Evolutionary conservation across 2,329 filamentous ascomycete genomes (phyloP).

Genomic region (Cladophialophora psammophila): DNA sequence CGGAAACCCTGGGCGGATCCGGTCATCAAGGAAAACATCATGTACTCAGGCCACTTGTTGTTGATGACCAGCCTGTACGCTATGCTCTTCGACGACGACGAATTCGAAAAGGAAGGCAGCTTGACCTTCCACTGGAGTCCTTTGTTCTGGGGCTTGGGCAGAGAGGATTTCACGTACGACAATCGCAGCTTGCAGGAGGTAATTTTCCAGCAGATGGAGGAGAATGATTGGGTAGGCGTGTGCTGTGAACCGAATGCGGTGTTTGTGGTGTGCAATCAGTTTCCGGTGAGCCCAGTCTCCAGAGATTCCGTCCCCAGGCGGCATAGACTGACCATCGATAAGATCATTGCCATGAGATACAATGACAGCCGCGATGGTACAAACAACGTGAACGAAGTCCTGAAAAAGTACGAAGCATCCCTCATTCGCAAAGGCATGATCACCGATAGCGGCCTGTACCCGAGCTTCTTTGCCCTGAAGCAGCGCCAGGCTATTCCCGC

Average conservation of each 20-base stretch:
- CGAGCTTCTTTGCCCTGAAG: conserved; percentile 40
- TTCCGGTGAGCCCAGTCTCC: conserved; percentile 45
- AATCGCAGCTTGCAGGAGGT: conserved; percentile 46
- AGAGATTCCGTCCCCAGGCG: no score
- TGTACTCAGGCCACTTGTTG: conserved; percentile 53
- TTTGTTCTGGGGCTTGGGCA: conserved; percentile 48
- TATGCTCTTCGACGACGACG: conserved; percentile 47
- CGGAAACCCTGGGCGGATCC: conserved; percentile 54
- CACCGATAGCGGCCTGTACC: conserved; percentile 41
- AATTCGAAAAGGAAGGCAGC: conserved; percentile 46
- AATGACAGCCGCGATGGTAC: conserved; percentile 49
- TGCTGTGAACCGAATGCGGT: conserved; percentile 53
- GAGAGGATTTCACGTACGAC: conserved; percentile 46
- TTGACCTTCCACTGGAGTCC: conserved; percentile 51
- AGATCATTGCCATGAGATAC: conserved; percentile 46
- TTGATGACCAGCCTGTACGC: conserved; percentile 39
- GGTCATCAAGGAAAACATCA: conserved; percentile 51
- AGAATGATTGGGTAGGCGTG: conserved; percentile 50
- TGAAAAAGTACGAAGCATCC: conserved; percentile 10
- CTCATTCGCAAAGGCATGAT: conserved; percentile 26
- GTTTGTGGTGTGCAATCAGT: conserved; percentile 52
- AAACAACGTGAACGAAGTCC: conserved; percentile 42
- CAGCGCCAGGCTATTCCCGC: conserved; percentile 40
- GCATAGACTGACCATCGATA: not conserved
- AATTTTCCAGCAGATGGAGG: conserved; percentile 50